Conservation (phyloP, 495 filamentous ascomycete genomes). For the Penicillium lividum region DNA sequence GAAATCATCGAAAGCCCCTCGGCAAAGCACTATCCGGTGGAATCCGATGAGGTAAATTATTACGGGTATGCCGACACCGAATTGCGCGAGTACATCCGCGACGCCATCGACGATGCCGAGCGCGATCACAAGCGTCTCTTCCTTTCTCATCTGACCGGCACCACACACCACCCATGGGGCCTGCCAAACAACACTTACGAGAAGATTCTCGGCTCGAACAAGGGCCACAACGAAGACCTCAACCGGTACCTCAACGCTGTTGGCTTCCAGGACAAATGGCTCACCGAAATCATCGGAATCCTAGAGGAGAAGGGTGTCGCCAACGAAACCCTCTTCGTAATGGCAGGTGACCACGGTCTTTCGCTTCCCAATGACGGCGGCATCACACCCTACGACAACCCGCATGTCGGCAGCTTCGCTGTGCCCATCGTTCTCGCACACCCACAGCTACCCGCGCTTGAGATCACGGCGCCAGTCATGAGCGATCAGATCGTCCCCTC, state of each 20-base stretch:
- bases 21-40: constrained; percentile 37
- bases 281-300: constrained; percentile 37
- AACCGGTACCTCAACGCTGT: constrained; percentile 46
- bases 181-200: constrained; percentile 35
- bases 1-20: constrained; percentile 39
- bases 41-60: constrained; percentile 47
- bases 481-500: constrained; percentile 38
- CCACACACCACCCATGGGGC: constrained; percentile 51
- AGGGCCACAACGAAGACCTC: constrained; percentile 22
- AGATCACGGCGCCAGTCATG: constrained; percentile 30
- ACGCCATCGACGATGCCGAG: constrained; percentile 48
- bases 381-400: constrained; percentile 39
- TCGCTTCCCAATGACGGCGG: constrained; percentile 36
- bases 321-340: constrained; percentile 45
- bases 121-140: constrained; percentile 45
- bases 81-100: constrained; percentile 47
- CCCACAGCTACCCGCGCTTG: constrained; percentile 36
- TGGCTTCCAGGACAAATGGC: constrained; percentile 44
- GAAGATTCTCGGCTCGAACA: constrained; percentile 21
- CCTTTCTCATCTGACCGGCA: constrained; percentile 50
- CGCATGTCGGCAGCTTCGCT: constrained; percentile 38
- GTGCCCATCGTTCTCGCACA: constrained; percentile 43
- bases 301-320: constrained; percentile 43
- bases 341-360: constrained; percentile 47
- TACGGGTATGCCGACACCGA: constrained; percentile 51